phyloP scores from a whole-genome alignment of 352 stramenopile genomes.

The Thraustochytrium striatum region DNA sequence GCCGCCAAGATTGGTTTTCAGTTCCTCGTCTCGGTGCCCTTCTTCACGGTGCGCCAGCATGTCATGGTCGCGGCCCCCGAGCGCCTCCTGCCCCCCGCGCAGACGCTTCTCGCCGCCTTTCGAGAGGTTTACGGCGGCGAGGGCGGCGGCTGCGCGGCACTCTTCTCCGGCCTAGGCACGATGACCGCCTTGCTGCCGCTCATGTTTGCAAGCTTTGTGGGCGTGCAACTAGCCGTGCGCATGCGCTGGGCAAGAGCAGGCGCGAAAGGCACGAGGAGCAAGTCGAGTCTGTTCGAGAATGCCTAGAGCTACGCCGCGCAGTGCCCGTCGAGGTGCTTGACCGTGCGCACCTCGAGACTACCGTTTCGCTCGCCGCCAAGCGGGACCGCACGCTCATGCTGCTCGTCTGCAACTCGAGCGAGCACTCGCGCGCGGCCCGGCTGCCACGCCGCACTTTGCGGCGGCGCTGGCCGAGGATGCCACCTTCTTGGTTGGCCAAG shows the following conservation, averaged over 20 bases:
- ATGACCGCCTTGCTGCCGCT: neutral
- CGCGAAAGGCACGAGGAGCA: neutral
- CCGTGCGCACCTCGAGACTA: neutral
- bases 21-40: neutral
- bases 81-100: neutral
- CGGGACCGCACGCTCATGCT: conserved; percentile 1
- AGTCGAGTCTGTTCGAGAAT: neutral
- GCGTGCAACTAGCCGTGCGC: neutral
- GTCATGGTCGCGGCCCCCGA: neutral
- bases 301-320: neutral
- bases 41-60: too few relatives aligned
- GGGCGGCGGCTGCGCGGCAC: neutral
- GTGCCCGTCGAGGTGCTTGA: neutral
- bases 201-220: neutral
- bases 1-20: neutral
- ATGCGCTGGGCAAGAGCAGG: neutral
- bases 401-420: neutral
- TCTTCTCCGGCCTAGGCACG: neutral
- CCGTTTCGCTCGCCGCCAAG: neutral
- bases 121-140: neutral
- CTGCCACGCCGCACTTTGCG: too few relatives aligned
- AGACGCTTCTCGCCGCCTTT: neutral
- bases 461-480: neutral
- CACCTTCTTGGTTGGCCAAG: conserved; percentile 22
- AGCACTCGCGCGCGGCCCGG: conserved; percentile 16